Percentiles rank a stretch among this genome's conserved stretches.
Evolutionary conservation across 1,284 basidiomycete species (phyloP).

Genomic region (Puccinia novopanici): DNA sequence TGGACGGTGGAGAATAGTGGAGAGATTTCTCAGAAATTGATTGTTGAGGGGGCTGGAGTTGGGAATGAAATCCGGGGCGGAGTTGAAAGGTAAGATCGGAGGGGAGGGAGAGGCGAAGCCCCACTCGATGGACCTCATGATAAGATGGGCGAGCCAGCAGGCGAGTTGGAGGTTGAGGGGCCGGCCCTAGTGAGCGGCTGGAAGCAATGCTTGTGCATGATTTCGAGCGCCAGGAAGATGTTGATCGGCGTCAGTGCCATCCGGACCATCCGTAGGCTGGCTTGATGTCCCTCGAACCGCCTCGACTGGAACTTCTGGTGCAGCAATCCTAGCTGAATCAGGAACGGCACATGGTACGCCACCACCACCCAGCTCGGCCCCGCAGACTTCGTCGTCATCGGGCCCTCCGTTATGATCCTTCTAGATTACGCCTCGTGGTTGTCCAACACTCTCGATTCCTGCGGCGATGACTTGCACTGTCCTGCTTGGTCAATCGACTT

Average conservation of each 20-base stretch:
- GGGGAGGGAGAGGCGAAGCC: neutral
- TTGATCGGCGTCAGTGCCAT: conserved; percentile 22
- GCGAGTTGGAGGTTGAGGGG: conserved; percentile 22
- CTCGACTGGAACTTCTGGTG: conserved; percentile 24
- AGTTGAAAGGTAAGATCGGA: conserved; percentile 26
- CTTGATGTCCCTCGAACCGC: neutral
- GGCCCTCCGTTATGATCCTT: no score
- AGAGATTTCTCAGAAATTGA: neutral
- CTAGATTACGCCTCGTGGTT: no score
- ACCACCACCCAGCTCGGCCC: conserved; percentile 13
- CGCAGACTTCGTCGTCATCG: neutral
- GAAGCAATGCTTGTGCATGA: conserved; percentile 25
- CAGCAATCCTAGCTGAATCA: conserved; percentile 2
- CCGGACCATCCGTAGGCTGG: neutral
- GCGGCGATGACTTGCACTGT: no score
- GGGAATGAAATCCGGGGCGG: neutral
- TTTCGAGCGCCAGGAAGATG: conserved; percentile 17
- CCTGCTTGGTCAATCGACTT: no score
- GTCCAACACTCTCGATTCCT: no score
- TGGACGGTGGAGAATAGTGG: neutral
- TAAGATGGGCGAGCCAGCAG: conserved; percentile 37
- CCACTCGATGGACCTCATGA: conserved; percentile 41
- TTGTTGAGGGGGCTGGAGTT: neutral
- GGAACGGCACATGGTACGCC: conserved; percentile 11
- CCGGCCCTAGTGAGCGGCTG: conserved; percentile 26